Evolutionary conservation across 2,329 filamentous ascomycete species (phyloP).

Genomic region (Diaporthe humulicola): DNA sequence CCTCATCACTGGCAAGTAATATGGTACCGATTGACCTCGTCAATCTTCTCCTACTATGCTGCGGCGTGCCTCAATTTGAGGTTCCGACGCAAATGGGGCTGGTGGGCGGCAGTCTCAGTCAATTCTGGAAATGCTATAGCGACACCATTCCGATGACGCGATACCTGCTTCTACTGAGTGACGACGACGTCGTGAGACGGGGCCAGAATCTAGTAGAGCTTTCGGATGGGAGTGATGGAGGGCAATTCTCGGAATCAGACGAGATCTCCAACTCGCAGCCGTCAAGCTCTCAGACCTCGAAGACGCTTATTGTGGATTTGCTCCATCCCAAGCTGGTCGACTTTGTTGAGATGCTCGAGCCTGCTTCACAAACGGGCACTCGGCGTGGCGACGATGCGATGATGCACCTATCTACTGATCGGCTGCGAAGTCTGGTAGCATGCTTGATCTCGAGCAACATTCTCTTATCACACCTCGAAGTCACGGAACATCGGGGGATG

Average conservation of each 20-base stretch:
- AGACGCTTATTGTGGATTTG: slow-evolving; percentile 66
- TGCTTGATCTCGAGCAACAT: slow-evolving; percentile 61
- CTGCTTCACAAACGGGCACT: slow-evolving; percentile 54
- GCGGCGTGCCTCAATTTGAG: slow-evolving; percentile 62
- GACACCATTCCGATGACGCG: slow-evolving; percentile 60
- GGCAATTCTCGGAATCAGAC: slow-evolving; percentile 13
- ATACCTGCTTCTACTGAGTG: slow-evolving; percentile 68
- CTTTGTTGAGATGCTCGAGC: slow-evolving; percentile 58
- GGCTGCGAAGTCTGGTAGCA: slow-evolving; percentile 65
- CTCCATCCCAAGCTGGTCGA: slow-evolving; percentile 67
- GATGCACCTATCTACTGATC: slow-evolving; percentile 64
- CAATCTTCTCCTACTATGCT: slow-evolving; percentile 77
- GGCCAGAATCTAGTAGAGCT: background rate
- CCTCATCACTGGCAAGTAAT: slow-evolving; percentile 74
- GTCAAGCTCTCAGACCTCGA: slow-evolving; percentile 60
- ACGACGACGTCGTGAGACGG: slow-evolving; percentile 39
- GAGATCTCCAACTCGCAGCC: slow-evolving; percentile 51
- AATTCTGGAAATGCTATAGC: slow-evolving; percentile 60
- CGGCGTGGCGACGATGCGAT: slow-evolving; percentile 58
- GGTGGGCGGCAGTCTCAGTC: slow-evolving; percentile 62
- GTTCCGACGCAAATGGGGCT: slow-evolving; percentile 50
- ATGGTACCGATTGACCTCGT: slow-evolving; percentile 75
- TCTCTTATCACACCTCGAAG: slow-evolving; percentile 61
- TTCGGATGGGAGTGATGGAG: background rate
- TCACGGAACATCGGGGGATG: slow-evolving; percentile 62